Evolutionary conservation across 441 rosid genomes (phyloP).

Genomic region (Erodium moschatum): DNA sequence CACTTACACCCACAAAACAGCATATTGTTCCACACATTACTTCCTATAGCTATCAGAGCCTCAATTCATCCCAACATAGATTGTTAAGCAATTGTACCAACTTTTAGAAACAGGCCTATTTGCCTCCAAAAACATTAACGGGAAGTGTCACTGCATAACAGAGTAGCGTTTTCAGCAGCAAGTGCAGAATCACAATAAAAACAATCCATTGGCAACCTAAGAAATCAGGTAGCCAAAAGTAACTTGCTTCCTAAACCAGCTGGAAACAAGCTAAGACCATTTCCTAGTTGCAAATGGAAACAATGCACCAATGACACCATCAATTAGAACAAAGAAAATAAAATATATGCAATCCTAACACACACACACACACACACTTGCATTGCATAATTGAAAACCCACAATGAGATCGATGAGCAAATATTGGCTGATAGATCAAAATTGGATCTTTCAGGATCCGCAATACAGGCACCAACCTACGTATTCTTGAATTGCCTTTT

Average conservation of each 20-base stretch:
- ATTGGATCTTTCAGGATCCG: background rate
- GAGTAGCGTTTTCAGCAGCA: background rate
- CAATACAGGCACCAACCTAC: conserved; percentile 41
- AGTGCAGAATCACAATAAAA: background rate
- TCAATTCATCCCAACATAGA: background rate
- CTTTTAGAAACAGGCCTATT: background rate
- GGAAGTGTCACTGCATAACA: background rate
- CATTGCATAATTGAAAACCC: background rate
- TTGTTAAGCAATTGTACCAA: background rate
- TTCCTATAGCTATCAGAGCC: background rate
- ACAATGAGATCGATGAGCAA: background rate
- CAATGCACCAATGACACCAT: background rate
- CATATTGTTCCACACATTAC: background rate
- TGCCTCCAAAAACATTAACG: background rate
- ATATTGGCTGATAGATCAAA: background rate
- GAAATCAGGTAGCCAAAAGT: background rate
- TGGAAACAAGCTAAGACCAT: background rate
- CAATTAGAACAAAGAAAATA: background rate
- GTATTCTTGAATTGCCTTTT: conserved; percentile 66
- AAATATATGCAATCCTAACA: background rate
- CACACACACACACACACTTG: background rate
- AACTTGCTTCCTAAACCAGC: background rate
- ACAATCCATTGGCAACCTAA: background rate
- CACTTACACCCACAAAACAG: background rate
- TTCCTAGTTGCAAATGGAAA: background rate